A percentile compares a stretch with the other conserved stretches of the same genome.
Evolutionary conservation across 441 rosid species (phyloP).

Genomic region (Geranium incanum): DNA sequence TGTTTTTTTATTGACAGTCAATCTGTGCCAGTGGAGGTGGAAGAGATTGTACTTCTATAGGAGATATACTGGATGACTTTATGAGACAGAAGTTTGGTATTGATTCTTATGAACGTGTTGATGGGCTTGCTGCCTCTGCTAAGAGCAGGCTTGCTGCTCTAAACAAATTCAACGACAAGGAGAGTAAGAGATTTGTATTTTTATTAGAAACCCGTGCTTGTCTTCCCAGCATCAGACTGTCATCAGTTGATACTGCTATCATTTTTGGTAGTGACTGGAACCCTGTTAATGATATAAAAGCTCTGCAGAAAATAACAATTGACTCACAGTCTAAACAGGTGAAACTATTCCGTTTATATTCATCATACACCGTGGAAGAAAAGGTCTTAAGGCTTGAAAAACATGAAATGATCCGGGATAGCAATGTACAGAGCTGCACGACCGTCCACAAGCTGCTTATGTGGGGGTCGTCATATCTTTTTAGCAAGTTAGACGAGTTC

Average conservation of each 20-base stretch:
- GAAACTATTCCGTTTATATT: constrained; percentile 69
- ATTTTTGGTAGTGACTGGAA: constrained; percentile 76
- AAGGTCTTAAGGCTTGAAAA: constrained; percentile 60
- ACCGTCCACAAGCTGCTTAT: constrained; percentile 58
- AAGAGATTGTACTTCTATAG: constrained; percentile 42
- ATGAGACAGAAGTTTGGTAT: constrained; percentile 68
- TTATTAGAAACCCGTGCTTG: constrained; percentile 86
- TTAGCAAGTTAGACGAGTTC: constrained; percentile 55
- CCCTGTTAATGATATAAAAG: constrained; percentile 60
- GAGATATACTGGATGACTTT: constrained; percentile 85
- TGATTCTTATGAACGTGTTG: constrained; percentile 73
- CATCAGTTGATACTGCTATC: constrained; percentile 63
- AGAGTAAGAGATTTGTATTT: constrained; percentile 61
- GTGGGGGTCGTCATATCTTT: constrained; percentile 75
- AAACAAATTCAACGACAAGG: constrained; percentile 56
- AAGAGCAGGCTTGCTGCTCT: constrained; percentile 51
- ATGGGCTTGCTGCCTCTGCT: constrained; percentile 33
- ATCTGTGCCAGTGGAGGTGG: constrained; percentile 35
- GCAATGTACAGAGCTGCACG: constrained; percentile 36
- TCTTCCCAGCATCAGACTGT: constrained; percentile 55
- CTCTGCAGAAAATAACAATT: constrained; percentile 61
- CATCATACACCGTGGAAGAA: constrained; percentile 72
- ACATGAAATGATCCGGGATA: constrained; percentile 43
- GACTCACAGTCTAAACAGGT: constrained; percentile 52
- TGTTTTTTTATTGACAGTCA: constrained; percentile 40